Conservation (phyloP, 2,329 filamentous ascomycete species). For the Penicillium nordicum region DNA sequence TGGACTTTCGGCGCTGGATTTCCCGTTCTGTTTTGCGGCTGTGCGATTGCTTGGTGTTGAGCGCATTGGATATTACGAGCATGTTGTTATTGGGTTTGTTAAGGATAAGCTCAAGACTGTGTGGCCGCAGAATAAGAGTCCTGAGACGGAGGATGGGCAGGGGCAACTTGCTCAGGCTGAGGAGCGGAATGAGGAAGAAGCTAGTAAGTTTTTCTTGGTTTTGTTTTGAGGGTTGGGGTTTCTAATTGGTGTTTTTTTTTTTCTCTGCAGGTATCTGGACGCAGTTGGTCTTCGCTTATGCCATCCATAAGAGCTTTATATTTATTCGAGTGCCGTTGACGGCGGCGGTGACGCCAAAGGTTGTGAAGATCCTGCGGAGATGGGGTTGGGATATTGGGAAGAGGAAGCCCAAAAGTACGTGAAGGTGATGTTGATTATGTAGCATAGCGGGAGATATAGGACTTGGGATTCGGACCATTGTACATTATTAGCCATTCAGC, state of each 20-base stretch:
- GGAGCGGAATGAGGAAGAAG: slow-evolving; percentile 59
- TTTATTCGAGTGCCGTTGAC: slow-evolving; percentile 92
- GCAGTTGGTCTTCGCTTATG: slow-evolving; percentile 88
- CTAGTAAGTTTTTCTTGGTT: slow-evolving; percentile 60
- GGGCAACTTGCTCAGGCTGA: slow-evolving; percentile 59
- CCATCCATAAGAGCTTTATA: slow-evolving; percentile 96
- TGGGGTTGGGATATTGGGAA: slow-evolving; percentile 98
- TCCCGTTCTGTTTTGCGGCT: slow-evolving; percentile 90
- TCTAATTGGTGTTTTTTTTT: slow-evolving; percentile 1
- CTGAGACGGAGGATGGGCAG: slow-evolving; percentile 15
- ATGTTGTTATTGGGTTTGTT: slow-evolving; percentile 40
- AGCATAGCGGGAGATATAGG: slow-evolving; percentile 9
- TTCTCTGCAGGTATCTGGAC: slow-evolving; percentile 63
- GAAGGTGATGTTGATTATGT: slow-evolving; percentile 8
- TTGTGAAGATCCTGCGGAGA: slow-evolving; percentile 79
- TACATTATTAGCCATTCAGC: slow-evolving; percentile 33
- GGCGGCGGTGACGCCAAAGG: slow-evolving; percentile 83
- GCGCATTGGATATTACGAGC: slow-evolving; percentile 63
- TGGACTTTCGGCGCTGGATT: slow-evolving; percentile 76
- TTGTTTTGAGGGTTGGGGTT: not conserved
- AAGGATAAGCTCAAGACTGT: slow-evolving; percentile 30
- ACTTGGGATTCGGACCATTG: slow-evolving; percentile 17
- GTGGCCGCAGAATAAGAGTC: slow-evolving; percentile 37
- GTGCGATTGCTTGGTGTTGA: slow-evolving; percentile 82
- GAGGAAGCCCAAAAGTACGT: slow-evolving; percentile 49